Evolutionary conservation across 2,329 filamentous ascomycete genomes (phyloP).

Genomic region (Epichloe sylvatica): DNA sequence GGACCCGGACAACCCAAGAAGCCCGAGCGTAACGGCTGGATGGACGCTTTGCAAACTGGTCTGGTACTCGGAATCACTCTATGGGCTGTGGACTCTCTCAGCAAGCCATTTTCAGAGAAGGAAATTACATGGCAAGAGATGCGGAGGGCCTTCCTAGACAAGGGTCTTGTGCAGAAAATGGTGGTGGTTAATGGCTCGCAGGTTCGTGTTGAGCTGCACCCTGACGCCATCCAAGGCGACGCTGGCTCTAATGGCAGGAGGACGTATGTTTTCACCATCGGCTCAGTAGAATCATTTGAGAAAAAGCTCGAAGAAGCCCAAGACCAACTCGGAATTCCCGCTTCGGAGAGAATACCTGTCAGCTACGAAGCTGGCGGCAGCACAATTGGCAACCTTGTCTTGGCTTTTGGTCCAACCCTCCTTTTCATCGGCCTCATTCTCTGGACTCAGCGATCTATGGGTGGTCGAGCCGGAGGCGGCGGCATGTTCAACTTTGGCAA

Average conservation of each 20-base stretch:
- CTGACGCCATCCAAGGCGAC: constrained; percentile 45
- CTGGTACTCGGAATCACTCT: constrained; percentile 39
- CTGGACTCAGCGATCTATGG: constrained; percentile 65
- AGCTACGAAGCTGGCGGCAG: constrained; percentile 70
- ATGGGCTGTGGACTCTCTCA: constrained; percentile 28
- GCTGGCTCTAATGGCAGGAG: constrained; percentile 16
- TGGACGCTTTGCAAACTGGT: constrained; percentile 22
- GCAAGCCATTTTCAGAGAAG: constrained; percentile 30
- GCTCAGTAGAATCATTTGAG: constrained; percentile 88
- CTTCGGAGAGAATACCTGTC: constrained; percentile 80
- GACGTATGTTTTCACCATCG: constrained; percentile 83
- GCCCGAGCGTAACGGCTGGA: constrained; percentile 21
- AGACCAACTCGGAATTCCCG: constrained; percentile 71
- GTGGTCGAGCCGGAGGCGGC: constrained; percentile 48
- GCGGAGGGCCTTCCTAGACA: constrained; percentile 82
- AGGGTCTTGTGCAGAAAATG: constrained; percentile 82
- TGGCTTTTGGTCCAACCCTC: constrained; percentile 72
- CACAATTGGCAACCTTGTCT: constrained; percentile 57
- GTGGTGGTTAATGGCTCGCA: constrained; percentile 58
- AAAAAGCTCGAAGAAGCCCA: constrained; percentile 78
- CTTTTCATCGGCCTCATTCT: constrained; percentile 72
- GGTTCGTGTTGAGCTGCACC: constrained; percentile 69
- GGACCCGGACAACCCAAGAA: constrained; percentile 22
- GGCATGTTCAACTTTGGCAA: constrained; percentile 94
- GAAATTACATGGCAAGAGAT: constrained; percentile 99